Base-by-base conservation (phyloP, 768 basidiomycete species). In the Rhodosporidiobolus odoratus region DNA sequence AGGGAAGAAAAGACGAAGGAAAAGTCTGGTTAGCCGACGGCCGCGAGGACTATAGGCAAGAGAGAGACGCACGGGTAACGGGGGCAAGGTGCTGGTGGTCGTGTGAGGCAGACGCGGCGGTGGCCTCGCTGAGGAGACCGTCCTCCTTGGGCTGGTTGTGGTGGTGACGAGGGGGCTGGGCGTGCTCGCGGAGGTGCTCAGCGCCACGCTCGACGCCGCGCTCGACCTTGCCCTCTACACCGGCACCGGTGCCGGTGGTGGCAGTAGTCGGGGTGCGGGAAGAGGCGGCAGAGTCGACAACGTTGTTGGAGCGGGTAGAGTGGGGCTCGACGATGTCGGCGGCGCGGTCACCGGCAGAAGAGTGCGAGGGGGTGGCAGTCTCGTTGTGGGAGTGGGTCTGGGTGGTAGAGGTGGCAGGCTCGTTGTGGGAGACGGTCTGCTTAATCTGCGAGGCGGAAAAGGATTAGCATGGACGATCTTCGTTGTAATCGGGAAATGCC, bases 11-110 rank as follows among this genome's bases (percentile, higher is more conserved):
- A 45, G n/a, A n/a, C n/a, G n/a, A n/a, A n/a, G n/a, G n/a, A n/a
- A n/a, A n/a, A n/a, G n/a, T n/a, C 35, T 10, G 32, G n/a, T 21
- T 17, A 35, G 30, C 21, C 15, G 27, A n/a, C 34, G 15, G 6
- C 9, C 23, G 52, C 21, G 52, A 9, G n/a, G 52, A 53, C 21
- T 12, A 15, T n/a, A n/a, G n/a, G n/a, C n/a, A n/a, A n/a, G n/a
- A n/a, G n/a, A n/a, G n/a, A 35, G 7, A 67, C 66, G 58, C 21
- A 67, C 66, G 66, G 13, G 68, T 70, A 35, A 74, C 72, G 3
- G 72, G 48, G 4, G 72, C 72, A 23, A 74, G 53, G 58, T 74
- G 72, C 65, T 69, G 64, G 65, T 70, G 72, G 65, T 74, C 68
- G 68, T 74, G 72, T 5, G 48, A 38, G 16, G 72, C 72, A 1